These are phyloP conservation scores for Penicillium sp. DNA, from an alignment of 2,329 filamentous ascomycete species.

Conservation along the genomic window DNA sequence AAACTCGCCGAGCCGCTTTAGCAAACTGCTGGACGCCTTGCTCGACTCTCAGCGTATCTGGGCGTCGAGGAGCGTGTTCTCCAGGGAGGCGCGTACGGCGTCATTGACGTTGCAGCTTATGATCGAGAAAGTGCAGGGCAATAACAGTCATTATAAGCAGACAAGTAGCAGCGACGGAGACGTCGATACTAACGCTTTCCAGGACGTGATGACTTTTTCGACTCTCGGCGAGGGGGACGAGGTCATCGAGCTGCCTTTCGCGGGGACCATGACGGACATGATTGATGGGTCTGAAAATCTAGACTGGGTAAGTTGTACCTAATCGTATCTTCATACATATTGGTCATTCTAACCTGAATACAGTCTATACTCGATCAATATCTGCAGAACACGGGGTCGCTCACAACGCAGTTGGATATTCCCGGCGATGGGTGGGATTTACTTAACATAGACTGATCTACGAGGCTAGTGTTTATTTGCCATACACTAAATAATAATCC, in stretches of 20 bases:
- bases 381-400: slow-evolving; percentile 4
- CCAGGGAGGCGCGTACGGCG: slow-evolving; percentile 16
- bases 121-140: slow-evolving; percentile 17
- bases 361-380: slow-evolving; percentile 12
- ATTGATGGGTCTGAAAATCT: slow-evolving; percentile 19
- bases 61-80: slow-evolving; percentile 10
- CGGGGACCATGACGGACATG: slow-evolving; percentile 19
- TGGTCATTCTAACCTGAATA: background rate
- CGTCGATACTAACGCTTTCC: background rate
- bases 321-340: background rate
- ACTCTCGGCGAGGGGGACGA: background rate
- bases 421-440: background rate
- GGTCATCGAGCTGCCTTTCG: slow-evolving; percentile 12
- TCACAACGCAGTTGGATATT: background rate
- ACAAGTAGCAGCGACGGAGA: background rate
- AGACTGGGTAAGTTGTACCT: slow-evolving; percentile 16
- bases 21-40: slow-evolving; percentile 12
- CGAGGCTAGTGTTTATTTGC: background rate
- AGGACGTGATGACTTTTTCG: background rate
- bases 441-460: background rate
- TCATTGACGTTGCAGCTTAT: slow-evolving; percentile 17
- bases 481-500: no score
- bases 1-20: background rate
- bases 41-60: slow-evolving; percentile 17
- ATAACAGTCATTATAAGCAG: background rate